Evolutionary conservation across 495 filamentous ascomycete species (phyloP).

Genomic region (Elaphomyces granulatus): DNA sequence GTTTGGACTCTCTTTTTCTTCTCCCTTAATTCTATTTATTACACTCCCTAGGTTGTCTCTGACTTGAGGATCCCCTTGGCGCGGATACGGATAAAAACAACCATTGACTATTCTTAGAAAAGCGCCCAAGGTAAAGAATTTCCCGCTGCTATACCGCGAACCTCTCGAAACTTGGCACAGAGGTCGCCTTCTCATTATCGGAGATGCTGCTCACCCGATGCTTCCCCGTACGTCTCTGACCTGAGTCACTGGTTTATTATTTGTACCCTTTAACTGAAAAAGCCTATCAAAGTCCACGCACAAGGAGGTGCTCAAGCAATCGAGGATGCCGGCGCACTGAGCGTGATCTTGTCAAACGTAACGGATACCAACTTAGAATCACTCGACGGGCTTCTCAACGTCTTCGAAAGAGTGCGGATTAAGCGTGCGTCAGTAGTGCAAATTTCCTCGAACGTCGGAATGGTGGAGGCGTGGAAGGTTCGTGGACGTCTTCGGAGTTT

Average conservation of each 20-base stretch:
- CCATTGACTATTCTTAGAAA: background rate
- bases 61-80: background rate
- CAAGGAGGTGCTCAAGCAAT: slow-evolving; percentile 28
- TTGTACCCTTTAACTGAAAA: background rate
- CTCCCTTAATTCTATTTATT: no score
- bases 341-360: slow-evolving; percentile 16
- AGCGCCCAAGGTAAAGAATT: slow-evolving; percentile 25
- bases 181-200: slow-evolving; percentile 21
- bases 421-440: slow-evolving; percentile 25
- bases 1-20: no score
- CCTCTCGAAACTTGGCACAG: slow-evolving; percentile 17
- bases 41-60: background rate
- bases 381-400: slow-evolving; percentile 13
- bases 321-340: slow-evolving; percentile 26
- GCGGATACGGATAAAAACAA: no score
- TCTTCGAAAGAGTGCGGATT: slow-evolving; percentile 25
- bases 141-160: slow-evolving; percentile 22
- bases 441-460: slow-evolving; percentile 13
- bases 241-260: background rate
- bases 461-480: slow-evolving; percentile 1
- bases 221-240: no score
- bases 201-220: slow-evolving; percentile 34
- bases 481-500: background rate
- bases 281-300: slow-evolving; percentile 7
- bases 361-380: slow-evolving; percentile 9